Conservation (phyloP, 2,329 filamentous ascomycete species). For the Aspergillus udagawae region DNA sequence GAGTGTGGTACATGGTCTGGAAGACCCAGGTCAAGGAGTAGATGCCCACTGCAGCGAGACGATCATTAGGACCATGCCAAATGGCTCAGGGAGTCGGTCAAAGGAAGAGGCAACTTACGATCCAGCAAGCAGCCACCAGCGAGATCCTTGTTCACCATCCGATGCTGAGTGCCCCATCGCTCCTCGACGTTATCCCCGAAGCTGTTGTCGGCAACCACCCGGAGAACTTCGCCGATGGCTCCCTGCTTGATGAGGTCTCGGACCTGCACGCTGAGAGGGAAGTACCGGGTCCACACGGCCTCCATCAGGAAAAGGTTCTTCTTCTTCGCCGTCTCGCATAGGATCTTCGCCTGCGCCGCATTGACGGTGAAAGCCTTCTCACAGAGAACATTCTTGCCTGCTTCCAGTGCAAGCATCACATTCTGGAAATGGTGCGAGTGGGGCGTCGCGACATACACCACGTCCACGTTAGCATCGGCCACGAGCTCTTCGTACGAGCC, state of each 20-base stretch:
- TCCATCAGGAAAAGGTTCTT: slow-evolving; percentile 79
- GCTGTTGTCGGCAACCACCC: slow-evolving; percentile 58
- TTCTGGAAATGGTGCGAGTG: slow-evolving; percentile 95
- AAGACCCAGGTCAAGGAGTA: slow-evolving; percentile 90
- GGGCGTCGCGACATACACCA: slow-evolving; percentile 84
- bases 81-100: background rate
- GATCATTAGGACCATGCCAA: background rate
- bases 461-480: slow-evolving; percentile 71
- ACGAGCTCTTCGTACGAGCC: slow-evolving; percentile 80
- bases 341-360: slow-evolving; percentile 67
- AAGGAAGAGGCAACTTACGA: slow-evolving; percentile 33
- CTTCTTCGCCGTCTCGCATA: slow-evolving; percentile 66
- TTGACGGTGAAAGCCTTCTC: slow-evolving; percentile 90
- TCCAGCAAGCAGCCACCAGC: slow-evolving; percentile 81
- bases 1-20: slow-evolving; percentile 80
- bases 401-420: slow-evolving; percentile 74
- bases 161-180: slow-evolving; percentile 58
- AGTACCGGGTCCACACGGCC: slow-evolving; percentile 86
- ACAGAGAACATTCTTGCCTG: slow-evolving; percentile 83
- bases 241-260: slow-evolving; percentile 53
- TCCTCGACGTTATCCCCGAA: slow-evolving; percentile 60
- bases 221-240: slow-evolving; percentile 55
- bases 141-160: slow-evolving; percentile 79
- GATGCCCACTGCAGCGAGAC: slow-evolving; percentile 59
- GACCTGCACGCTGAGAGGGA: slow-evolving; percentile 75